Percentiles rank a stretch among this genome's conserved stretches.
Evolutionary conservation across 768 basidiomycete species (phyloP).

Genomic region (Mycena leptocephala): DNA sequence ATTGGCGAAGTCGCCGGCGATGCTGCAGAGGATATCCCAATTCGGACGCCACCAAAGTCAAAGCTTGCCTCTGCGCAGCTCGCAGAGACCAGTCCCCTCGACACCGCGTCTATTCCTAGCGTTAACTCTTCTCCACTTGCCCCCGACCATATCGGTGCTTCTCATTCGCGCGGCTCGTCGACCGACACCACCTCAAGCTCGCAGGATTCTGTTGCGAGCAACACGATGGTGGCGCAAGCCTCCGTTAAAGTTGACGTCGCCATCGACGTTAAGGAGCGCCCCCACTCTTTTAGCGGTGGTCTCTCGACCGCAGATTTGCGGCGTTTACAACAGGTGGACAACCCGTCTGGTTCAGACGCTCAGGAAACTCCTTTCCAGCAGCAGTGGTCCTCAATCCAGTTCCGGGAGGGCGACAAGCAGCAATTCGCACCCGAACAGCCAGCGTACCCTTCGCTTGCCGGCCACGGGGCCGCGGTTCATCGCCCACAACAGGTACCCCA

Average conservation of each 20-base stretch:
- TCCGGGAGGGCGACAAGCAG: constrained; percentile 62
- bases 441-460: constrained; percentile 80
- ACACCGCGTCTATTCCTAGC: constrained; percentile 81
- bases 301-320: constrained; percentile 82
- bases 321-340: constrained; percentile 81
- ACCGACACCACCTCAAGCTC: constrained; percentile 80
- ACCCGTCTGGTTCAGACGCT: constrained; percentile 42
- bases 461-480: constrained; percentile 61
- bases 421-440: constrained; percentile 57
- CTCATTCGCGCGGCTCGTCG: constrained; percentile 90
- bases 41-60: constrained; percentile 80
- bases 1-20: constrained; percentile 71
- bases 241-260: constrained; percentile 68
- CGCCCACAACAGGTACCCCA: constrained; percentile 53
- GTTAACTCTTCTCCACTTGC: constrained; percentile 81
- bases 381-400: constrained; percentile 67
- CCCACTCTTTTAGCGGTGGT: constrained; percentile 88
- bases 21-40: constrained; percentile 66
- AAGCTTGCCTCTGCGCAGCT: constrained; percentile 71
- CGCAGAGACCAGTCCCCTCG: constrained; percentile 79
- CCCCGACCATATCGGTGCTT: constrained; percentile 75
- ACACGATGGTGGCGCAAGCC: constrained; percentile 70
- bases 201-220: constrained; percentile 71
- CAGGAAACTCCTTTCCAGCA: constrained; percentile 54
- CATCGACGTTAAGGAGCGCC: constrained; percentile 80